Percentiles rank a stretch among this genome's conserved stretches.
phyloP scores from a whole-genome alignment of 129 eudicot species.

The Scalesia atractyloides region DNA sequence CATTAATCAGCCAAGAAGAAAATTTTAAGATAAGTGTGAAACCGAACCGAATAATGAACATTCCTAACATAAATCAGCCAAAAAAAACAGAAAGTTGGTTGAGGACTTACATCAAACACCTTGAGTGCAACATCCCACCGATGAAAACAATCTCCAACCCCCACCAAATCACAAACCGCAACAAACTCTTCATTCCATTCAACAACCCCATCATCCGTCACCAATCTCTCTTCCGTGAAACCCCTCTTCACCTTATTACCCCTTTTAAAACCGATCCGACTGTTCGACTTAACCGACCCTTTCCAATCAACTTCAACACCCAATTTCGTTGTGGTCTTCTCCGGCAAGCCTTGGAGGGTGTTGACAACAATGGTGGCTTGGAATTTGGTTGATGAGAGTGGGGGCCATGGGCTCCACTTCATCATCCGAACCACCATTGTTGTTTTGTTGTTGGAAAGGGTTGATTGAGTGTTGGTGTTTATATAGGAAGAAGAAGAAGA shows the following conservation, averaged over 20 bases:
- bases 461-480: constrained; percentile 3
- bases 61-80: constrained; percentile 1
- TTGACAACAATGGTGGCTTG: constrained; percentile 41
- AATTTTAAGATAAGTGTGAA: too few species aligned
- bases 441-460: constrained; percentile 27
- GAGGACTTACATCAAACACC: constrained; percentile 54
- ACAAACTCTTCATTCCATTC: constrained; percentile 57
- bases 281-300: constrained; percentile 51
- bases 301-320: constrained; percentile 64
- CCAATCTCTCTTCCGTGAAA: constrained; percentile 42
- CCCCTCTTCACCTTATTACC: constrained; percentile 40
- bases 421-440: constrained; percentile 57
- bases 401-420: constrained; percentile 79
- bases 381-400: constrained; percentile 47
- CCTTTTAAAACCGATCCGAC: constrained; percentile 39
- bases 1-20: too few species aligned
- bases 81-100: neutral
- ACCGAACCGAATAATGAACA: too few species aligned
- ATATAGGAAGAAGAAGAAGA: constrained; percentile 15
- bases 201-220: constrained; percentile 46
- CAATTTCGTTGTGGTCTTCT: constrained; percentile 16
- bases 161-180: constrained; percentile 37
- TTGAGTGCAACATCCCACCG: constrained; percentile 56
- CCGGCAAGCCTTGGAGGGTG: constrained; percentile 28
- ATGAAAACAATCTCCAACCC: constrained; percentile 37